These are phyloP conservation scores for Hyphopichia buzzinii DNA, from an alignment of 1,139 yeast species.

Conservation along the genomic window DNA sequence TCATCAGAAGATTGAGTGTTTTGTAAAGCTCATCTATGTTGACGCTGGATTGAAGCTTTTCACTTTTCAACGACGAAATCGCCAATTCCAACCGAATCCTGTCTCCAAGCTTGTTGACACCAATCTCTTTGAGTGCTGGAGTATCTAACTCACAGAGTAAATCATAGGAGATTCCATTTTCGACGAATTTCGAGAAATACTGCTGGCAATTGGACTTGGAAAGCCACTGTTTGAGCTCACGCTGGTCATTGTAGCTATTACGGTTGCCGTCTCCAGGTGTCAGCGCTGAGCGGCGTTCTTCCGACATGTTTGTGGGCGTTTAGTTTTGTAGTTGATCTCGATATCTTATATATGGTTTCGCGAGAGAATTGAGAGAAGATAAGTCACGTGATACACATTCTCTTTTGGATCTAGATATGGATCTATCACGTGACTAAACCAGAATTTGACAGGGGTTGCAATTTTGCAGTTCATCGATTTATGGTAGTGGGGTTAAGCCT, in stretches of 20 bases:
- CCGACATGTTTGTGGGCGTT: not conserved
- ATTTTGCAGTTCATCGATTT: too few species aligned
- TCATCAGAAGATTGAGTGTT: constrained; percentile 21
- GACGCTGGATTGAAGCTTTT: constrained; percentile 31
- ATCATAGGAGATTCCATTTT: constrained; percentile 57
- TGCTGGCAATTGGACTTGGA: constrained; percentile 36
- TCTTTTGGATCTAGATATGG: too few species aligned
- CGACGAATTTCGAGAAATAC: constrained; percentile 33
- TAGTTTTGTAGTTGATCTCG: too few species aligned
- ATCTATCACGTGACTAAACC: too few species aligned
- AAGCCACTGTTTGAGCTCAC: constrained; percentile 39
- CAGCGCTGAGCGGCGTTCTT: not conserved
- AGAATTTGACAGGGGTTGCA: too few species aligned
- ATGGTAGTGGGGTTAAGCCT: too few species aligned
- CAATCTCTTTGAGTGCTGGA: constrained; percentile 69
- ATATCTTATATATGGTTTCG: too few species aligned
- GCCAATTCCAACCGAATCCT: constrained; percentile 64
- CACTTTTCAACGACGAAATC: constrained; percentile 40
- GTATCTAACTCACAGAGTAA: constrained; percentile 65
- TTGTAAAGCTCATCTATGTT: constrained; percentile 28
- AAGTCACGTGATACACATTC: too few species aligned
- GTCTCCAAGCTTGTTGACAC: constrained; percentile 79
- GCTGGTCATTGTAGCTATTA: constrained; percentile 2
- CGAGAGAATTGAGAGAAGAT: too few species aligned
- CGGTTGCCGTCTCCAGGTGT: not conserved